These are phyloP conservation scores for Chytriomyces sp. DNA, from an alignment of 192 early-diverging fungal species.

Conservation along the genomic window DNA sequence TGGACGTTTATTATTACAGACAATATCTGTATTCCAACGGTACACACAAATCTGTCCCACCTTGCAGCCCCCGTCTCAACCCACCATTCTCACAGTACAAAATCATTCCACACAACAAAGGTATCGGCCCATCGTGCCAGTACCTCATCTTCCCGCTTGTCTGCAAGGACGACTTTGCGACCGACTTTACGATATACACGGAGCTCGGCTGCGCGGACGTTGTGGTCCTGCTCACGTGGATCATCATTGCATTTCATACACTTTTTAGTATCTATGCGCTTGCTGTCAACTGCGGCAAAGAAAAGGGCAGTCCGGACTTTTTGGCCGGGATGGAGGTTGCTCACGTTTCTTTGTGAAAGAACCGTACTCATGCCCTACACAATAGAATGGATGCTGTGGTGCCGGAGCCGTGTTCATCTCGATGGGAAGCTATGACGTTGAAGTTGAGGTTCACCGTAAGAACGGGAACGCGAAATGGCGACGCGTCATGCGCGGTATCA, in stretches of 20 bases:
- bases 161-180: slow-evolving; percentile 50
- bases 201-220: slow-evolving; percentile 48
- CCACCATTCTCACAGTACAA: background rate
- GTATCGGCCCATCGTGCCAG: slow-evolving; percentile 30
- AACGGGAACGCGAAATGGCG: slow-evolving; percentile 32
- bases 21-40: slow-evolving; percentile 6
- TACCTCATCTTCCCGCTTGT: slow-evolving; percentile 42
- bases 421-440: slow-evolving; percentile 43
- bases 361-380: background rate
- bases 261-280: slow-evolving; percentile 40
- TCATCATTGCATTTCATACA: slow-evolving; percentile 52
- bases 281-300: slow-evolving; percentile 26
- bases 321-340: slow-evolving; percentile 48
- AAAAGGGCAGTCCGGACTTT: slow-evolving; percentile 40
- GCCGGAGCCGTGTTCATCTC: slow-evolving; percentile 45
- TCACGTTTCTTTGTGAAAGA: background rate
- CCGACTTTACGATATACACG: slow-evolving; percentile 45
- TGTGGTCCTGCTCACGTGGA: slow-evolving; percentile 44
- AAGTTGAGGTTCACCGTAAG: slow-evolving; percentile 34
- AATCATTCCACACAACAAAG: background rate
- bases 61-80: no score
- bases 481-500: slow-evolving; percentile 34
- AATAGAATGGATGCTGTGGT: slow-evolving; percentile 49
- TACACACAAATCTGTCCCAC: no score
- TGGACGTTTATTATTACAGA: slow-evolving; percentile 48